Evolutionary conservation across 2,329 filamentous ascomycete genomes (phyloP), one percentile per base, ranked within the genome.

Genomic region (Ampelomyces quisqualis): DNA sequence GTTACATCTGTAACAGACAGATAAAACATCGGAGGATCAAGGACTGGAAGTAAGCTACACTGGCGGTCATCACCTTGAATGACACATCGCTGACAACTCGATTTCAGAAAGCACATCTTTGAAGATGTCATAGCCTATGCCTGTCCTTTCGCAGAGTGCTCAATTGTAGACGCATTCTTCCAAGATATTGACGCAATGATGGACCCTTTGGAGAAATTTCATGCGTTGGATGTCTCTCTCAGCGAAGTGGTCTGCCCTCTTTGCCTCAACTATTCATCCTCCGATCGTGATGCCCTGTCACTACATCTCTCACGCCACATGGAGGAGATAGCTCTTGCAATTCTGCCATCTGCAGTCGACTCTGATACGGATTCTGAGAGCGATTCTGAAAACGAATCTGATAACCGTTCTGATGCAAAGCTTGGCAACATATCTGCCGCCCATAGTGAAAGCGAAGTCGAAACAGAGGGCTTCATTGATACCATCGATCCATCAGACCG

Each of bases 181-280:
- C 17, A 40, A 34, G 29, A 34, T 29, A n/a, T 11, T 26, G 29
- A 40, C 7, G 22, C 38, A 4, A 40, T 40, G 38, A 34, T 34
- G 29, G 17, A 13, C 10, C 38, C 34, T 28, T 22, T 40, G 6
- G 30, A 34, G 20, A 14, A 34, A 20, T 9, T 14, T 5, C 38
- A 40, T 20, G 23, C 13, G 13, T 10, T 40, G 11, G 15, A 28
- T 13, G 29, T 34, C 8, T 8, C 29, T 7, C 5, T 22, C 21
- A 14, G 7, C 4, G 10, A 29, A 10, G 22, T 34, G 21, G 15
- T 22, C 13, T 40, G 38, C 23, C 38, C 38, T 34, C 29, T 40
- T 14, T 40, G 38, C 23, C 9, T 28, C 11, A 3, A 28, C 22
- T 18, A 34, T 11, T 20, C 30, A 11, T 26, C 29, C 8, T 10